Evolutionary conservation across 495 filamentous ascomycete species (phyloP).

Genomic region (Pseudevernia furfuracea): DNA sequence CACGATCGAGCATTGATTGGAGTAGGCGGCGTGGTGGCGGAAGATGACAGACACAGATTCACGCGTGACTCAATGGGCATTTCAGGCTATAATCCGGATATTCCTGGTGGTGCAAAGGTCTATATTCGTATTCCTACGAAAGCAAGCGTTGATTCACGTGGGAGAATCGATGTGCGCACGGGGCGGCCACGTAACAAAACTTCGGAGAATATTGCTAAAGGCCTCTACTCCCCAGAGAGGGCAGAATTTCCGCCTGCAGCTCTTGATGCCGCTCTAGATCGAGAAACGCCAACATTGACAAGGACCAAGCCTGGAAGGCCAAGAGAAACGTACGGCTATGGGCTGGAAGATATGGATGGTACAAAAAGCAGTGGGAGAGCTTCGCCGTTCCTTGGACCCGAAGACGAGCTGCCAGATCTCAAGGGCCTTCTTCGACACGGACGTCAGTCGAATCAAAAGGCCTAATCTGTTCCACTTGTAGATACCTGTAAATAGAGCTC

Average conservation of each 20-base stretch:
- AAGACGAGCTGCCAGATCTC: constrained; percentile 8
- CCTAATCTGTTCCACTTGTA: background rate
- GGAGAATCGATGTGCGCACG: constrained; percentile 44
- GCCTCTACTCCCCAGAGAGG: constrained; percentile 3
- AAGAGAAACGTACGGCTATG: constrained; percentile 9
- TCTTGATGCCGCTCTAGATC: constrained; percentile 4
- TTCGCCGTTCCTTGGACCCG: constrained; percentile 13
- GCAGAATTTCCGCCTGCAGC: background rate
- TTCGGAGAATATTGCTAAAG: constrained; percentile 44
- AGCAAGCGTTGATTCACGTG: constrained; percentile 53
- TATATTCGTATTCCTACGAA: constrained; percentile 47
- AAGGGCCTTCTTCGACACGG: constrained; percentile 3
- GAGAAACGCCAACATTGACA: constrained; percentile 10
- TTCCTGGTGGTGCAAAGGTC: constrained; percentile 58
- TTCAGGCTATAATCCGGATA: constrained; percentile 47
- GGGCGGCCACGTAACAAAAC: constrained; percentile 39
- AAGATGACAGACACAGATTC: constrained; percentile 31
- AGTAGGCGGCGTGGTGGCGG: constrained; percentile 44
- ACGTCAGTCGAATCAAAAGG: background rate
- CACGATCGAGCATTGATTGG: constrained; percentile 38
- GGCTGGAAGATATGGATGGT: constrained; percentile 17
- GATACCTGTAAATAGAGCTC: background rate
- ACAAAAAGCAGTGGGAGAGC: constrained; percentile 10
- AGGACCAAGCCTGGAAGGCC: background rate
- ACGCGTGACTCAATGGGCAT: constrained; percentile 30